phyloP scores from a whole-genome alignment of 805 yeast genomes.

The Metschnikowia reukaufii region DNA sequence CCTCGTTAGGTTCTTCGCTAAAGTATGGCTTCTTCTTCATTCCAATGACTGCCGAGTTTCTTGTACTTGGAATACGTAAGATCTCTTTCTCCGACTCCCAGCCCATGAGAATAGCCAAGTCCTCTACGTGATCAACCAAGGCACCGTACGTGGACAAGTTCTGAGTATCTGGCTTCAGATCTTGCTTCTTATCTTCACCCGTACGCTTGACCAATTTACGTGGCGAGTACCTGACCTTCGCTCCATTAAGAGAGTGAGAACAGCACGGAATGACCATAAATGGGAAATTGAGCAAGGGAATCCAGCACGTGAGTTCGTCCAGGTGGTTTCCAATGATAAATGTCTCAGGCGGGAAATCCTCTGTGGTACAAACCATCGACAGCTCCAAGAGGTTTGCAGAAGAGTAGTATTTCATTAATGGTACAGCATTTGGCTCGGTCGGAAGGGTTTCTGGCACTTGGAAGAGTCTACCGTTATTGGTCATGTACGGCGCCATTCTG shows the following conservation, averaged over 20 bases:
- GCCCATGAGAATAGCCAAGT: conserved; percentile 64
- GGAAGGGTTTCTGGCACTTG: conserved; percentile 44
- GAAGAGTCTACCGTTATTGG: conserved; percentile 62
- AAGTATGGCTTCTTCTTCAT: conserved; percentile 33
- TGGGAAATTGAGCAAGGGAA: conserved; percentile 83
- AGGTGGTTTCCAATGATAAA: conserved; percentile 93
- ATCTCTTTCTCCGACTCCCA: conserved; percentile 86
- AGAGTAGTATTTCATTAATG: conserved; percentile 54
- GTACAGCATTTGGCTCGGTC: conserved; percentile 29
- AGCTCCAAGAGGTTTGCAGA: conserved; percentile 53
- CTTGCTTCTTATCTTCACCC: not conserved
- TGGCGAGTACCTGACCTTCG: conserved; percentile 62
- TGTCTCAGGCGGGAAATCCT: conserved; percentile 67
- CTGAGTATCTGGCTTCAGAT: conserved; percentile 5
- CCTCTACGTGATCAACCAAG: conserved; percentile 80
- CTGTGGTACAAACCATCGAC: conserved; percentile 51
- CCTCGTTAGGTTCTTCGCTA: conserved; percentile 30
- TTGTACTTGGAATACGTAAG: conserved; percentile 89
- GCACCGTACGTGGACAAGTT: conserved; percentile 74
- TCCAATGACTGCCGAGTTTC: conserved; percentile 89
- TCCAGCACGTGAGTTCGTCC: conserved; percentile 94
- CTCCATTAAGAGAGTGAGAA: conserved; percentile 83
- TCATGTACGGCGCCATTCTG: conserved; percentile 50
- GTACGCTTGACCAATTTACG: conserved; percentile 22
- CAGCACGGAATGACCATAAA: conserved; percentile 95